phyloP scores from a whole-genome alignment of 2,329 filamentous ascomycete species.

The Leptographium procerum region DNA sequence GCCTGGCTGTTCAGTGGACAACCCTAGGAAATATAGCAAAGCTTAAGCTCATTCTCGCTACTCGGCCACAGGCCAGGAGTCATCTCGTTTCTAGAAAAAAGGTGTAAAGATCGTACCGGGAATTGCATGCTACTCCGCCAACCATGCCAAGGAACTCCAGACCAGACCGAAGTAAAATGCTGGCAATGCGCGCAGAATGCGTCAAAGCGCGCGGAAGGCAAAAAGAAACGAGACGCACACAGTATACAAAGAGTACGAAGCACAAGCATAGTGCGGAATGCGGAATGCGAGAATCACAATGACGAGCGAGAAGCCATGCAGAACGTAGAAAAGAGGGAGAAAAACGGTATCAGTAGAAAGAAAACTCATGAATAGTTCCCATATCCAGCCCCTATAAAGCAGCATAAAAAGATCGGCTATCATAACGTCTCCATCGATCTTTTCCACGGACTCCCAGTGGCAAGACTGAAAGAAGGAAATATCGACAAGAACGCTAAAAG shows the following conservation, averaged over 20 bases:
- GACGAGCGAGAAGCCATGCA: not conserved
- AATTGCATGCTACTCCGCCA: not conserved
- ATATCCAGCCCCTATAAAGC: slow-evolving; percentile 7
- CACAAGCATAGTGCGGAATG: not conserved
- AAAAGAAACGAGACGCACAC: not conserved
- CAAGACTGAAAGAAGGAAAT: not conserved
- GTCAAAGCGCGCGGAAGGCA: not conserved
- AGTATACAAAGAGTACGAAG: not conserved
- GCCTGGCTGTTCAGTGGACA: no score
- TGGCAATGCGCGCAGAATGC: not conserved
- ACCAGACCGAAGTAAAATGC: not conserved
- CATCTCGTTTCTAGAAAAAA: not conserved
- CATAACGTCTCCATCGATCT: slow-evolving; percentile 4
- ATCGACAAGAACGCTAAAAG: slow-evolving; percentile 1
- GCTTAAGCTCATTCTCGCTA: not conserved
- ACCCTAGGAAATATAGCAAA: not conserved
- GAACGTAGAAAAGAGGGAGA: not conserved
- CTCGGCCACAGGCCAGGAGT: not conserved
- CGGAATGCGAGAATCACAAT: not conserved
- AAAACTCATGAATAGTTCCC: slow-evolving; percentile 5
- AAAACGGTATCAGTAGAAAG: slow-evolving; percentile 1
- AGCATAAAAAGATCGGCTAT: slow-evolving; percentile 5
- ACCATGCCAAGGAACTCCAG: not conserved
- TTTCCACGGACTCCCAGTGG: slow-evolving; percentile 6
- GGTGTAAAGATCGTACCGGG: not conserved